Conservation (phyloP, 345 rosid genomes). For the Dovyalis caffra region DNA sequence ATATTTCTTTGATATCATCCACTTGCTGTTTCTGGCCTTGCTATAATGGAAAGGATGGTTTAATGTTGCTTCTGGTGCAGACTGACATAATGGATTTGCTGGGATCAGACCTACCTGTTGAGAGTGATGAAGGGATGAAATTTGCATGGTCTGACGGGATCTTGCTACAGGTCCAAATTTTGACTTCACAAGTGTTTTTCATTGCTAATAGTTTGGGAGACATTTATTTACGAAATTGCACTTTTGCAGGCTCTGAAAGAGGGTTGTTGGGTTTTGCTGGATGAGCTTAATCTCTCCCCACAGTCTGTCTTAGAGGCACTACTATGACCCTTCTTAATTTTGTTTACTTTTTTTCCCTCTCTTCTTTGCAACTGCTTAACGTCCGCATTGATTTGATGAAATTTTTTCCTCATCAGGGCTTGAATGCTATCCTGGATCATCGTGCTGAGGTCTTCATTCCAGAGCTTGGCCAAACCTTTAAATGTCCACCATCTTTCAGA, state of each 20-base stretch:
- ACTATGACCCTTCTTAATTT: background rate
- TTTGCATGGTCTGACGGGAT: constrained; percentile 99
- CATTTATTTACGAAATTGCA: background rate
- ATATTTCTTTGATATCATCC: no score
- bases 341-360: background rate
- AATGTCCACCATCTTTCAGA: constrained; percentile 78
- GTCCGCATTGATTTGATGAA: background rate
- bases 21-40: background rate
- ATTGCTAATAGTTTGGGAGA: background rate
- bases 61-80: constrained; percentile 42
- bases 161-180: constrained; percentile 65
- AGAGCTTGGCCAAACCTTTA: constrained; percentile 75
- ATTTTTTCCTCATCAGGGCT: constrained; percentile 51
- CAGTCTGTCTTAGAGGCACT: constrained; percentile 91
- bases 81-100: constrained; percentile 98
- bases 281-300: constrained; percentile 97
- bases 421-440: constrained; percentile 95
- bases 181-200: background rate
- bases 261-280: constrained; percentile 95
- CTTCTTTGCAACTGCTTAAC: background rate
- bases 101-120: constrained; percentile 93
- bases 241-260: constrained; percentile 79
- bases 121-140: constrained; percentile 81
- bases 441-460: constrained; percentile 96
- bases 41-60: constrained; percentile 3